Percentiles rank a stretch among this genome's conserved stretches.
phyloP scores from a whole-genome alignment of 192 early-diverging fungal genomes.

The Geranomyces michiganensis region DNA sequence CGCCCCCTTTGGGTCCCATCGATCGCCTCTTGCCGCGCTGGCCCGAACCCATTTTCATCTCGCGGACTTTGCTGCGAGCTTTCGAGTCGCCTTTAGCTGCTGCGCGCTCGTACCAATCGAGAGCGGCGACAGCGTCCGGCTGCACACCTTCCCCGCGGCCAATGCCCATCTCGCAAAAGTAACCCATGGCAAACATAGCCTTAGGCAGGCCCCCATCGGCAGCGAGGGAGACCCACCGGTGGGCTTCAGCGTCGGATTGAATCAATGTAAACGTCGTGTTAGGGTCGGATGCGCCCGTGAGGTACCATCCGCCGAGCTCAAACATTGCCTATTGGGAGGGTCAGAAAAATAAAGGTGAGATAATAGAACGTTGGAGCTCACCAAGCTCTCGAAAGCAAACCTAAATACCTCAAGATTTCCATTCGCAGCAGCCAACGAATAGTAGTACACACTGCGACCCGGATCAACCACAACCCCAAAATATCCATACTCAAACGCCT shows the following conservation, averaged over 20 bases:
- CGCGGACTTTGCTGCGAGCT: conserved; percentile 31
- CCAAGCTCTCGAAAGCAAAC: background rate
- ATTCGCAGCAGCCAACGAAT: conserved; percentile 77
- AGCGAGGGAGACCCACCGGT: conserved; percentile 80
- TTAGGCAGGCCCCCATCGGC: conserved; percentile 75
- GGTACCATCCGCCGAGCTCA: conserved; percentile 83
- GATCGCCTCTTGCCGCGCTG: conserved; percentile 23
- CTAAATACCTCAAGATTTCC: conserved; percentile 60
- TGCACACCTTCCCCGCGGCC: conserved; percentile 40
- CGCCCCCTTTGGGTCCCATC: background rate
- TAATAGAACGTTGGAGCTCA: background rate
- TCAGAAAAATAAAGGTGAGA: too few relatives aligned
- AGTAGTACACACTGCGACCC: conserved; percentile 71
- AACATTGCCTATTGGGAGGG: conserved; percentile 79
- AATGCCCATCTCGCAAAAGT: conserved; percentile 83
- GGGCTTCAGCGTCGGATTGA: conserved; percentile 72
- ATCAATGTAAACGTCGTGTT: conserved; percentile 45
- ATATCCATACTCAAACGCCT: conserved; percentile 77
- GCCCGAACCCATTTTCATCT: conserved; percentile 6
- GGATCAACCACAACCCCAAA: conserved; percentile 71
- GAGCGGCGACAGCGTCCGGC: background rate
- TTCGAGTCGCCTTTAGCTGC: conserved; percentile 41
- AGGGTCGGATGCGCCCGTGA: conserved; percentile 71
- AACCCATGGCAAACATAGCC: conserved; percentile 91
- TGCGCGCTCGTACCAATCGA: conserved; percentile 39